Conservation (phyloP, 202 grass and related monocot species). For the Bolboschoenoplectus hybrid region DNA sequence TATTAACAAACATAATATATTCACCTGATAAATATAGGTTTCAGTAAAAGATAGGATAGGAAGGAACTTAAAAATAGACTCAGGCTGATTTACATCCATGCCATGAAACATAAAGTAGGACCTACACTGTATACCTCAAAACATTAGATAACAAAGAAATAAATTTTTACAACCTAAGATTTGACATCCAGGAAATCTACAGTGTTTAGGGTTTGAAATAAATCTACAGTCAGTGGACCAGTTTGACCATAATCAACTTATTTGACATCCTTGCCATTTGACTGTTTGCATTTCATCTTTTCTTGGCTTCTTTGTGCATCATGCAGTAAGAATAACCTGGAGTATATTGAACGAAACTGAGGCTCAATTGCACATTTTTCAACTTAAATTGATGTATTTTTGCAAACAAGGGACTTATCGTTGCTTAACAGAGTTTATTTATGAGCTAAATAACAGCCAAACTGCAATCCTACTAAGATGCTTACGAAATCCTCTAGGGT, state of each 20-base stretch:
- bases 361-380: background rate
- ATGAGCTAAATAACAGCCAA: background rate
- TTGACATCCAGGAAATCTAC: background rate
- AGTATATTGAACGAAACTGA: background rate
- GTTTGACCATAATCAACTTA: background rate
- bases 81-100: slow-evolving; percentile 58
- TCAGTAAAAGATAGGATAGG: slow-evolving; percentile 86
- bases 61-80: slow-evolving; percentile 79
- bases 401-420: background rate
- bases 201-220: background rate
- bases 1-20: slow-evolving; percentile 33
- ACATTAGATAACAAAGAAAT: slow-evolving; percentile 36
- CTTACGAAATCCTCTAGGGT: slow-evolving; percentile 92
- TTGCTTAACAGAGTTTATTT: slow-evolving; percentile 1
- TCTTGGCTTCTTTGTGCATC: background rate
- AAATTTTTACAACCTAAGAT: background rate
- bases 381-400: background rate
- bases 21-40: slow-evolving; percentile 98
- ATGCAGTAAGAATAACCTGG: background rate
- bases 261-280: slow-evolving; percentile 7
- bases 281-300: background rate
- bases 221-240: background rate
- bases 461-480: background rate
- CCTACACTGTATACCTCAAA: slow-evolving; percentile 67
- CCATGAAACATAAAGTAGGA: slow-evolving; percentile 97